phyloP scores from a whole-genome alignment of 129 eudicot species.

The Artemisia tridentata region DNA sequence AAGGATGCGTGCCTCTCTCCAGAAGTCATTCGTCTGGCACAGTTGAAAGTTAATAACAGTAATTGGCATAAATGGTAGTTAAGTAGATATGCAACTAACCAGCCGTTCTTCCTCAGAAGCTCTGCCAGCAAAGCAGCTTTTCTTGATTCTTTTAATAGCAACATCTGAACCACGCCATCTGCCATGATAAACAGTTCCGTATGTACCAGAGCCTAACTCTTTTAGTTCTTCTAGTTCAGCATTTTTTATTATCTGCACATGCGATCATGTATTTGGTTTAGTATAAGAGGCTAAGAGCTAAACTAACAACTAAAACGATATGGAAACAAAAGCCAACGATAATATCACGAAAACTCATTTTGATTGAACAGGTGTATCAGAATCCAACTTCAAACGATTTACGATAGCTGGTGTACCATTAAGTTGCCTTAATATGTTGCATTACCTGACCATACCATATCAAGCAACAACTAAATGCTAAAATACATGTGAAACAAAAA shows the following conservation, averaged over 20 bases:
- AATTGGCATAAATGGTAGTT: constrained; percentile 10
- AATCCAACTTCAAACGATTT: constrained; percentile 14
- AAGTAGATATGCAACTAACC: constrained; percentile 32
- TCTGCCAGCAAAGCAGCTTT: constrained; percentile 83
- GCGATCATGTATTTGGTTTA: constrained; percentile 10
- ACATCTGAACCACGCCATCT: constrained; percentile 93
- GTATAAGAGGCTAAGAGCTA: constrained; percentile 2
- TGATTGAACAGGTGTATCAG: constrained; percentile 8
- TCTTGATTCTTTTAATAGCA: constrained; percentile 84
- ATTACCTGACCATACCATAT: constrained; percentile 15
- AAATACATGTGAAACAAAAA: constrained; percentile 12
- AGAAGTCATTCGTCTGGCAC: constrained; percentile 70
- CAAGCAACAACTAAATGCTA: constrained; percentile 11
- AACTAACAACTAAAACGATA: constrained; percentile 14
- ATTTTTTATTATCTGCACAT: constrained; percentile 72
- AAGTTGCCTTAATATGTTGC: constrained; percentile 22
- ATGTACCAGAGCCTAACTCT: constrained; percentile 90
- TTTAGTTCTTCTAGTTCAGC: constrained; percentile 87
- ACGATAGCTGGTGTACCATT: constrained; percentile 1
- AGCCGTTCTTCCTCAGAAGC: constrained; percentile 82
- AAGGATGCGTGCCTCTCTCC: constrained; percentile 82
- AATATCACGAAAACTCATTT: constrained; percentile 2
- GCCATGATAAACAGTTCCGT: constrained; percentile 90
- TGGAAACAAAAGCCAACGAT: neutral
- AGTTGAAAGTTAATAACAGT: constrained; percentile 12